Evolutionary conservation across 163 green algal genomes (phyloP).

Genomic region (Chloromonas sp.): DNA sequence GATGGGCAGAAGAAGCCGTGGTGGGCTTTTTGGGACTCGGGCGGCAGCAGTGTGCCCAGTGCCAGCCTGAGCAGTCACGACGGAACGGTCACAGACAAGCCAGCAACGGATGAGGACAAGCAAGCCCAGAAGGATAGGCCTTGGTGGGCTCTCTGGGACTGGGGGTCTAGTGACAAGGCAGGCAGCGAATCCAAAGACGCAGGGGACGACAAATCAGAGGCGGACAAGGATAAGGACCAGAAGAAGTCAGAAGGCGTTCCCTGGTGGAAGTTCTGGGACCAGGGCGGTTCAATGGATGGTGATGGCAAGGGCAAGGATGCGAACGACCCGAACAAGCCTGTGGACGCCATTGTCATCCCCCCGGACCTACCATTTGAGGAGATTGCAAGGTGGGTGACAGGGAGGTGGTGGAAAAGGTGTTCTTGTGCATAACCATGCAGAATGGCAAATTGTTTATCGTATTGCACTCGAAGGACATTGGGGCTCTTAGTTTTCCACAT

Average conservation of each 20-base stretch:
- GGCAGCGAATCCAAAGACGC: not conserved
- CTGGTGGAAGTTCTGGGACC: slow-evolving; percentile 15
- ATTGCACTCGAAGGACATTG: too few species aligned
- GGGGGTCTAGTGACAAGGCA: too few species aligned
- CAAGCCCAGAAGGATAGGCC: too few species aligned
- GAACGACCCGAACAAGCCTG: slow-evolving; percentile 1
- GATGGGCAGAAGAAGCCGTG: not conserved
- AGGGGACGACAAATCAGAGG: not conserved
- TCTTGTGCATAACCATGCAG: too few species aligned
- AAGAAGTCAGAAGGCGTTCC: not conserved
- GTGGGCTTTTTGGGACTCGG: not conserved
- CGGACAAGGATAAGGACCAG: not conserved
- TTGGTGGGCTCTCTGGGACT: too few species aligned
- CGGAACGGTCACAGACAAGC: not conserved
- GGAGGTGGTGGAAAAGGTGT: not conserved
- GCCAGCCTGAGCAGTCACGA: not conserved
- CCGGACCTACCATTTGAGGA: slow-evolving; percentile 76
- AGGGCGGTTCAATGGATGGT: not conserved
- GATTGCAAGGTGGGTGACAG: slow-evolving; percentile 48
- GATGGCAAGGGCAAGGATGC: slow-evolving; percentile 1
- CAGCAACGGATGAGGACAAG: not conserved
- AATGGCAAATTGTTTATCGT: too few species aligned
- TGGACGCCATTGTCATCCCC: slow-evolving; percentile 66
- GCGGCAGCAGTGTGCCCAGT: not conserved
- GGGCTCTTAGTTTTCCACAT: too few species aligned